phyloP scores from a whole-genome alignment of 306 rosid genomes.

The Pterocarpus santalinus region DNA sequence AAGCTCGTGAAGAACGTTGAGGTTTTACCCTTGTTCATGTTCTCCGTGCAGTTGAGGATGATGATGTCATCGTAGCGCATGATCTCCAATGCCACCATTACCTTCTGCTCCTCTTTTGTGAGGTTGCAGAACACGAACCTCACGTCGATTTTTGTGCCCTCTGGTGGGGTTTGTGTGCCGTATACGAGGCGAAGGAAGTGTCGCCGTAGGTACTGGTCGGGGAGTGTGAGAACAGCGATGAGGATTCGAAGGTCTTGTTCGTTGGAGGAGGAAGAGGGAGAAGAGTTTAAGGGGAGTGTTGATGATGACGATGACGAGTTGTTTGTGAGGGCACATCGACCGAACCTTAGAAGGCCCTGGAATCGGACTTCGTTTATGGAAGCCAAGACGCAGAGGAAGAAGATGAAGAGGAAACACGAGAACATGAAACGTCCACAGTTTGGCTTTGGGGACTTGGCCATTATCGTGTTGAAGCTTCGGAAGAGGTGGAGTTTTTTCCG shows the following conservation, averaged over 20 bases:
- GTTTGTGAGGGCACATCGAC: conserved; percentile 52
- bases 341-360: conserved; percentile 50
- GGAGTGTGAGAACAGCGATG: conserved; percentile 83
- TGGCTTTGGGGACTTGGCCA: conserved; percentile 49
- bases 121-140: conserved; percentile 92
- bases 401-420: conserved; percentile 58
- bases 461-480: conserved; percentile 19
- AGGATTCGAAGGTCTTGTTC: conserved; percentile 67
- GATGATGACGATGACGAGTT: background rate
- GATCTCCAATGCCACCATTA: conserved; percentile 75
- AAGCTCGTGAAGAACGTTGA: conserved; percentile 77
- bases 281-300: background rate
- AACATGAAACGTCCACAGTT: conserved; percentile 59
- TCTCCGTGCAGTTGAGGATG: conserved; percentile 87
- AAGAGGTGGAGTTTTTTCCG: background rate
- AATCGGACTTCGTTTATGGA: conserved; percentile 76
- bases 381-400: conserved; percentile 76
- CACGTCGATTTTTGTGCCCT: conserved; percentile 72
- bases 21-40: conserved; percentile 96
- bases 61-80: conserved; percentile 86
- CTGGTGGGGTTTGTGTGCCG: conserved; percentile 64
- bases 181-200: conserved; percentile 91
- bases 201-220: conserved; percentile 93
- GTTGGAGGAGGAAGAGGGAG: background rate
- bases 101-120: conserved; percentile 87